phyloP scores from a whole-genome alignment of 78 protist species.

The Ministeria vibrans region DNA sequence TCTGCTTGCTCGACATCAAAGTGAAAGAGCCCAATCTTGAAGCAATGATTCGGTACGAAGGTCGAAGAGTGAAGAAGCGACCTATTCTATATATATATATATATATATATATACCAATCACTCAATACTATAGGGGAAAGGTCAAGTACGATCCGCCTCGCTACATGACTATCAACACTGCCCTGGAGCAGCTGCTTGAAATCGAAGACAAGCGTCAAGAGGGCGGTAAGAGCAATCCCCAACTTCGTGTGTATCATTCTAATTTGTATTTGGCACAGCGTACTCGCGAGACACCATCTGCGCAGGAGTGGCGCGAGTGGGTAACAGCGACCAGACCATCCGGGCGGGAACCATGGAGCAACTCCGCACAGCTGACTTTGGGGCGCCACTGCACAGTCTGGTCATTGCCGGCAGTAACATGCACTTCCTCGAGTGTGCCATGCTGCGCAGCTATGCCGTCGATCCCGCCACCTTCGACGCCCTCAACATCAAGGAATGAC shows the following conservation, averaged over 20 bases:
- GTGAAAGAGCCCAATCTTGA: conserved; percentile 88
- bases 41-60: conserved; percentile 52
- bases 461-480: not conserved
- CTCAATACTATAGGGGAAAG: conserved; percentile 61
- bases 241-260: not conserved
- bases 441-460: not conserved
- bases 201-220: conserved; percentile 44
- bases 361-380: conserved; percentile 75
- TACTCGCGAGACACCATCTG: conserved; percentile 37
- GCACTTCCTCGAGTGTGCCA: conserved; percentile 63
- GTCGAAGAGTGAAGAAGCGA: not conserved
- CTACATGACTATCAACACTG: conserved; percentile 90
- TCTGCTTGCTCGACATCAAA: conserved; percentile 94
- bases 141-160: conserved; percentile 94
- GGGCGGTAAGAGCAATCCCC: conserved; percentile 8
- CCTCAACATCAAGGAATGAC: no score
- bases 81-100: not conserved
- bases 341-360: conserved; percentile 65
- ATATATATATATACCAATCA: not conserved
- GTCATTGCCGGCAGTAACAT: conserved; percentile 72
- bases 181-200: conserved; percentile 77
- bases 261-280: not conserved
- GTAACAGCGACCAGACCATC: conserved; percentile 70
- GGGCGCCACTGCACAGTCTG: conserved; percentile 83
- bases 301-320: conserved; percentile 89